A percentile compares a stretch with the other conserved stretches of the same genome.
These are phyloP conservation scores for Aspergillus ruber DNA, from an alignment of 2,329 filamentous ascomycete species.

Conservation along the genomic window DNA sequence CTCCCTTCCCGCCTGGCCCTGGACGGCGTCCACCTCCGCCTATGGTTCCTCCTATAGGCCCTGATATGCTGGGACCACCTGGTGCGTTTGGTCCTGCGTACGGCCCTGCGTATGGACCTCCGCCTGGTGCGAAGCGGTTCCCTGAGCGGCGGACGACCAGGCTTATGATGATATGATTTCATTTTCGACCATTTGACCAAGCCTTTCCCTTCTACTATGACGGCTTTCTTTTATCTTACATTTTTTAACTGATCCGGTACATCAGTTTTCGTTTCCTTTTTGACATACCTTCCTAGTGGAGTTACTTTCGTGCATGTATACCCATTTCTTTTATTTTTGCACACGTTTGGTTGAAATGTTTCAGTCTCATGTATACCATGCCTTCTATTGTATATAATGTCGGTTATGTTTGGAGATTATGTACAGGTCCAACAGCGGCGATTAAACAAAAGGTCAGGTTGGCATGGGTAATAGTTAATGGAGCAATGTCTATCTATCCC, in stretches of 20 bases:
- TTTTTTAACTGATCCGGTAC: not conserved
- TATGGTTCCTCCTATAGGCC: constrained; percentile 8
- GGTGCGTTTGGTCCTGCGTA: constrained; percentile 17
- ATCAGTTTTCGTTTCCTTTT: not conserved
- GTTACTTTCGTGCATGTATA: not conserved
- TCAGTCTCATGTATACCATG: not conserved
- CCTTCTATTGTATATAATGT: not conserved
- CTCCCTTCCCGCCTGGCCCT: not conserved
- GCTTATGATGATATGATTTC: constrained; percentile 42
- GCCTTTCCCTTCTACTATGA: not conserved
- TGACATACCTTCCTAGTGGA: not conserved
- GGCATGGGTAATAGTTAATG: not conserved
- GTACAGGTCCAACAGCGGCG: not conserved
- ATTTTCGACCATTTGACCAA: not conserved
- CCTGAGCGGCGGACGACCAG: constrained; percentile 45
- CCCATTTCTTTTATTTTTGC: not conserved
- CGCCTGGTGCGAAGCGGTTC: constrained; percentile 33
- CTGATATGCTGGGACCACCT: constrained; percentile 11
- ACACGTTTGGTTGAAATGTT: not conserved
- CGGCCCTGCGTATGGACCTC: constrained; percentile 16
- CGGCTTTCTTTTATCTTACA: not conserved
- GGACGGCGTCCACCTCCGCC: not conserved
- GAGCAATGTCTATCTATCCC: not conserved
- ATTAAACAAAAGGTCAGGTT: not conserved
- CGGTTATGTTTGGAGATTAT: not conserved